Base-by-base conservation (phyloP, 371 early-diverging fungal genomes). In the Amoeboradix gromovi region DNA sequence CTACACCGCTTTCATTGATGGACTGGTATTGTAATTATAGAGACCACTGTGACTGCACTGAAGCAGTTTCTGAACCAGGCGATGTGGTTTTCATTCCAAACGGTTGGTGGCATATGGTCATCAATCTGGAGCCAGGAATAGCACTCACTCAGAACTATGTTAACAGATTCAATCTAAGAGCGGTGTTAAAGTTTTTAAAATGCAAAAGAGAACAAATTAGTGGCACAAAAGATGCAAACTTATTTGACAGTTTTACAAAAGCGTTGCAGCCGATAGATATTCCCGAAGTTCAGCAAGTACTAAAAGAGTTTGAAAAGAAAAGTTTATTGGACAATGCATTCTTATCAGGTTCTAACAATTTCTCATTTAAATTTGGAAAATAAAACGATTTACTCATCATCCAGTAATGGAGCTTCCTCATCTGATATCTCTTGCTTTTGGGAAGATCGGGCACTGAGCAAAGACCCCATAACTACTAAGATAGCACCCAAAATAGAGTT, bases 51-150 rank as follows among this genome's bases (percentile, higher is more conserved):
- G 29, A 69, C 67, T 81, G 82, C 0, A 66, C 82, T 28, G 84
- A 85, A 71, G 78, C 81, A 30, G 75, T 84, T 0, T 83, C 84
- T 72, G 71, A 78, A 17, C 79, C 79, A 2, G 85, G 85, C 22
- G 86, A 86, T 70, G 70, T 85, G 67, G 76, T 85, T 71, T 85
- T 81, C 75, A 83, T 86, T 0, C 86, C 86, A 1, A 70, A 76
- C 65, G 86, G 84, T 69, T 86, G 86, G 86, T 86, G 85, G 84
- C 86, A 86, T 74, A 74, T 76, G 29, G 85, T 86, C 29, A 79
- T 86, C 69, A 86, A 86, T 70, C 73, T 86, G 66, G 83, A 82
- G 30, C 79, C 77, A 30, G 77, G 79, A 31, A 82, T 86, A 31
- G 86, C 86, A 1, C 68, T 85, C 16, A 79, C 86, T 1, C 85